Conservation (phyloP, 306 rosid genomes). For the Cicer pinnatifidum region DNA sequence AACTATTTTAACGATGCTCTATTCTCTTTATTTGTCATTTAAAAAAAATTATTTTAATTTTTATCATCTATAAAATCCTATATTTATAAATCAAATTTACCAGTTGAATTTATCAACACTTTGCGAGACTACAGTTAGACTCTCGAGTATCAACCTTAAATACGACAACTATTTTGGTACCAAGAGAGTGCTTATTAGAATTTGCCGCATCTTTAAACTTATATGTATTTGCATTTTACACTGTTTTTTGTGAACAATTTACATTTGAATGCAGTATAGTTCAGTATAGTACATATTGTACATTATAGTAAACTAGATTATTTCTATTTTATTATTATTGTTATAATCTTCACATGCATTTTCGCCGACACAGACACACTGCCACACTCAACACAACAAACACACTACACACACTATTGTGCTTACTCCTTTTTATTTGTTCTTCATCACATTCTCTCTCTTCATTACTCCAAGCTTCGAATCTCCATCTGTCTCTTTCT, state of each 20-base stretch:
- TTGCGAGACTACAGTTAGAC: too few species aligned
- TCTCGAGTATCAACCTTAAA: too few species aligned
- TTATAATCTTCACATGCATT: neutral
- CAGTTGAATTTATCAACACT: too few species aligned
- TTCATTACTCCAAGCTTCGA: constrained; percentile 77
- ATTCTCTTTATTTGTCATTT: too few species aligned
- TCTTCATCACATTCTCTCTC: constrained; percentile 52
- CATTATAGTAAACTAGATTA: neutral
- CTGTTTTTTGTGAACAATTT: neutral
- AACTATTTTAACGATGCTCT: too few species aligned
- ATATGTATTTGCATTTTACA: neutral
- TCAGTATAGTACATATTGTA: too few species aligned
- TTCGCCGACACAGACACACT: constrained; percentile 66
- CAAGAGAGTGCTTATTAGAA: too few species aligned
- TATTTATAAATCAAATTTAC: too few species aligned
- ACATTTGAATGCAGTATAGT: neutral
- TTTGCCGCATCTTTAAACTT: too few species aligned
- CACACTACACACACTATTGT: constrained; percentile 20
- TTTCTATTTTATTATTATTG: neutral
- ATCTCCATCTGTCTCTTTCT: constrained; percentile 66
- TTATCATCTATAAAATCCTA: too few species aligned
- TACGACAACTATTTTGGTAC: too few species aligned
- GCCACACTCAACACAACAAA: constrained; percentile 47
- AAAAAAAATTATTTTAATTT: too few species aligned
- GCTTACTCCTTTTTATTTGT: constrained; percentile 9